Evolutionary conservation across 371 early-diverging fungal genomes (phyloP), one percentile per base, ranked within the genome.

Genomic region (Mucor racemosus): DNA sequence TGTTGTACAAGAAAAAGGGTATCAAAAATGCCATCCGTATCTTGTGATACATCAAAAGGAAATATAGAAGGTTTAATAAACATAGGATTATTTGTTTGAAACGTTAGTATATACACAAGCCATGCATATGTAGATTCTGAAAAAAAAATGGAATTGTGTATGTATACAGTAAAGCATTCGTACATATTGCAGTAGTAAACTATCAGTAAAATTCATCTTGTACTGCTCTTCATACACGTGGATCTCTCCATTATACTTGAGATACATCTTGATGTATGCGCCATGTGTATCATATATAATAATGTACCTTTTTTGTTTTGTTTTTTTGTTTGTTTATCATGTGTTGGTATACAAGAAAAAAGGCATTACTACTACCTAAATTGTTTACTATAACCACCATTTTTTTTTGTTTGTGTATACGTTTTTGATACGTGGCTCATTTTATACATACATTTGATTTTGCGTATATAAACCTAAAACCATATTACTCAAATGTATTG

Each of bases 21-120:
- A 53, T 53, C 53, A 53, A 53, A 50, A 53, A 53, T 53, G 53
- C 53, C 53, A 53, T 53, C 53, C 26, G 53, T 14, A 53, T 21
- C 53, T 31, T 53, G 53, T 53, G 53, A 53, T 53, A 53, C 53
- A 53, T 53, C 57, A 35, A 56, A 56, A 46, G 5, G 11, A 19
- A 46, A 46, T 2, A 46, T 4, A 46, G n/a, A 7, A 56, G 34
- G 36, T 56, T 56, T 35, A 36, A 35, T 56, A 56, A 35, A 36
- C 57, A 56, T 17, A 36, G 34, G 1, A 26, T 26, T 26, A 26
- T 26, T 26, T 26, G 57, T 14, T 56, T 34, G 35, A 56, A 56
- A 56, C 57, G 55, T 26, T 26, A 26, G 26, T 26, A 26, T n/a
- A 26, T 26, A 26, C 26, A 26, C 3, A 26, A 26, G 26, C 26